Conservation (phyloP, 2,329 filamentous ascomycete genomes). For the Periconia macrospinosa region DNA sequence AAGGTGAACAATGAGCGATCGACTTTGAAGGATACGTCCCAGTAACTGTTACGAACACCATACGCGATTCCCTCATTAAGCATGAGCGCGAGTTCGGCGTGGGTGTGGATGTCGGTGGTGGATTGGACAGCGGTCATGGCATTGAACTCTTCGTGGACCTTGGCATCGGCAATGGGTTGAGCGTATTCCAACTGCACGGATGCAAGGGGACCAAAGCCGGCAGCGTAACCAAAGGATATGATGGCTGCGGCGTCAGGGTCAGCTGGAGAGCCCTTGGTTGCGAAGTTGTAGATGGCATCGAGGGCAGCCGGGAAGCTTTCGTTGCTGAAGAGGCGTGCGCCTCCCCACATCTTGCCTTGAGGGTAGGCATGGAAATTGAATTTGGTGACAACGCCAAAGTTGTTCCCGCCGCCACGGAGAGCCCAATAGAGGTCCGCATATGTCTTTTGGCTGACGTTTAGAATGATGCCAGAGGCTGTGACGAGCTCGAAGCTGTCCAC, state of each 20-base stretch:
- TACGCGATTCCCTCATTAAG: slow-evolving; percentile 17
- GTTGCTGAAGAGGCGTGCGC: slow-evolving; percentile 13
- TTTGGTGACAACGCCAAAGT: slow-evolving; percentile 41
- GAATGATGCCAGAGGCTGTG: slow-evolving; percentile 14
- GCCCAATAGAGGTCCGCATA: slow-evolving; percentile 46
- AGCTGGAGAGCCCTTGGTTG: slow-evolving; percentile 16
- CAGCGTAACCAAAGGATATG: slow-evolving; percentile 24
- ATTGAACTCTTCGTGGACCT: slow-evolving; percentile 30
- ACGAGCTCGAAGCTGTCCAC: slow-evolving; percentile 32
- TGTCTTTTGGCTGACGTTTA: slow-evolving; percentile 13
- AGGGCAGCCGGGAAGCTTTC: slow-evolving; percentile 21
- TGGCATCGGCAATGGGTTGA: slow-evolving; percentile 24
- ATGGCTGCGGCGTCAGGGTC: slow-evolving; percentile 32
- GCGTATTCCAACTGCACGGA: slow-evolving; percentile 26
- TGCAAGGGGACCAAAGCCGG: slow-evolving; percentile 17
- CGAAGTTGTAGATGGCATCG: slow-evolving; percentile 29
- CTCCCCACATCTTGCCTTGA: slow-evolving; percentile 34
- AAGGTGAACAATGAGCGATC: slow-evolving; percentile 20
- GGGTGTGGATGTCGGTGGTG: slow-evolving; percentile 18
- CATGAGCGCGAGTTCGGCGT: slow-evolving; percentile 23
- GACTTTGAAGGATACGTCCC: slow-evolving; percentile 30
- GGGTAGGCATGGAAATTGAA: slow-evolving; percentile 26
- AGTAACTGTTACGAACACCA: slow-evolving; percentile 29
- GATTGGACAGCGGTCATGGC: slow-evolving; percentile 21
- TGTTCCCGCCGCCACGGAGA: slow-evolving; percentile 40